These are phyloP conservation scores for Rhodotorula sp. DNA, from an alignment of 1,284 basidiomycete species.

Conservation along the genomic window DNA sequence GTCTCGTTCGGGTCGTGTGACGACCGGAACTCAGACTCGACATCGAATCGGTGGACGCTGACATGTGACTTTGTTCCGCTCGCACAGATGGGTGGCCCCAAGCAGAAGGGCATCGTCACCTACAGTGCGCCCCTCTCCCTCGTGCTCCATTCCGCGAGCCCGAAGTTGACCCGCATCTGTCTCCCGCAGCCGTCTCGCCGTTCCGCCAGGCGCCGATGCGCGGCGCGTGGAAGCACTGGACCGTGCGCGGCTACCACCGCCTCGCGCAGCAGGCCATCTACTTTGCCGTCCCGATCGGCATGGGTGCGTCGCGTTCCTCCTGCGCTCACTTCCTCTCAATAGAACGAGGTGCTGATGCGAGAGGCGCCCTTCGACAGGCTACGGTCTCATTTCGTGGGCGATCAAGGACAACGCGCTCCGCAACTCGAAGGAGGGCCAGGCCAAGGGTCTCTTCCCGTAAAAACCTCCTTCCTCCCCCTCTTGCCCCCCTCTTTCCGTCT, in stretches of 20 bases:
- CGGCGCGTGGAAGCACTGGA: slow-evolving; percentile 69
- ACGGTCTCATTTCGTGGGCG: slow-evolving; percentile 79
- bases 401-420: slow-evolving; percentile 68
- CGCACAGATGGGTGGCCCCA: slow-evolving; percentile 55
- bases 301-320: slow-evolving; percentile 61
- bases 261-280: slow-evolving; percentile 73
- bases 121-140: slow-evolving; percentile 67
- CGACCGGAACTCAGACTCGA: too few species aligned
- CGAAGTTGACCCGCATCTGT: neutral
- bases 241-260: slow-evolving; percentile 85
- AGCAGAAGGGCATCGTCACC: slow-evolving; percentile 74
- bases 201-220: slow-evolving; percentile 73
- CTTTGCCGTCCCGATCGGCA: slow-evolving; percentile 72
- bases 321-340: neutral
- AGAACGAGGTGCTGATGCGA: neutral
- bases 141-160: too few species aligned
- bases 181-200: slow-evolving; percentile 69
- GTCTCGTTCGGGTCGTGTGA: too few species aligned
- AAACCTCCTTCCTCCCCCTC: neutral
- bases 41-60: neutral
- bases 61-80: neutral
- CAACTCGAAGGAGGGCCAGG: slow-evolving; percentile 77
- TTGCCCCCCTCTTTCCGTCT: neutral
- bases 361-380: slow-evolving; percentile 58
- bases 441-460: slow-evolving; percentile 38